Evolutionary conservation across 2,329 filamentous ascomycete genomes (phyloP).

Genomic region (Fusarium sp.): DNA sequence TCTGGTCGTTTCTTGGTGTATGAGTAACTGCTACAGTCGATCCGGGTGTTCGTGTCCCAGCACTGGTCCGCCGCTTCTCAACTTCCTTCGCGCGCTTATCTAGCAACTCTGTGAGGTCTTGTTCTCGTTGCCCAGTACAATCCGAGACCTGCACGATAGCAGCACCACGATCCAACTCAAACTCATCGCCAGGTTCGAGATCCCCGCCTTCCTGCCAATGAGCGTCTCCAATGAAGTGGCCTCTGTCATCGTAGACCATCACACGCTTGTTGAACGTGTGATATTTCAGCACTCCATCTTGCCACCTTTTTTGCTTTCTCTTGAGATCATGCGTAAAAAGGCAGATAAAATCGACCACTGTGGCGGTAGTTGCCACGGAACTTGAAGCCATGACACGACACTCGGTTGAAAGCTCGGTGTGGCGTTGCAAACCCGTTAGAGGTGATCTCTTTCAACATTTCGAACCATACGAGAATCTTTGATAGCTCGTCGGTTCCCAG

Average conservation of each 20-base stretch:
- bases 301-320: slow-evolving; percentile 92
- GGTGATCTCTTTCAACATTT: slow-evolving; percentile 10
- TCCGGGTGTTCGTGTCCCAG: slow-evolving; percentile 54
- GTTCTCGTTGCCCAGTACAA: slow-evolving; percentile 76
- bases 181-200: slow-evolving; percentile 85
- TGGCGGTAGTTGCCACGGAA: slow-evolving; percentile 64
- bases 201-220: slow-evolving; percentile 80
- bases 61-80: slow-evolving; percentile 62
- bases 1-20: slow-evolving; percentile 39
- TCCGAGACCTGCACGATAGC: slow-evolving; percentile 86
- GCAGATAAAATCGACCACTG: slow-evolving; percentile 85
- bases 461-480: background rate
- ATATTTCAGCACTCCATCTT: slow-evolving; percentile 88
- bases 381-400: slow-evolving; percentile 35
- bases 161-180: slow-evolving; percentile 80
- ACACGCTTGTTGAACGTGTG: slow-evolving; percentile 92
- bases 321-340: slow-evolving; percentile 88
- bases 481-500: too few species aligned
- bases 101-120: slow-evolving; percentile 81
- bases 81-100: slow-evolving; percentile 75
- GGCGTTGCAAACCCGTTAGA: background rate
- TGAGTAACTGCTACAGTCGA: slow-evolving; percentile 41
- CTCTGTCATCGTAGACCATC: slow-evolving; percentile 88
- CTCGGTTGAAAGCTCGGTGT: background rate
- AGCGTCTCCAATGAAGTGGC: slow-evolving; percentile 85